Percentiles rank a stretch among this genome's conserved stretches.
Evolutionary conservation across 345 rosid species (phyloP).

Genomic region (Salix koriyanagi): DNA sequence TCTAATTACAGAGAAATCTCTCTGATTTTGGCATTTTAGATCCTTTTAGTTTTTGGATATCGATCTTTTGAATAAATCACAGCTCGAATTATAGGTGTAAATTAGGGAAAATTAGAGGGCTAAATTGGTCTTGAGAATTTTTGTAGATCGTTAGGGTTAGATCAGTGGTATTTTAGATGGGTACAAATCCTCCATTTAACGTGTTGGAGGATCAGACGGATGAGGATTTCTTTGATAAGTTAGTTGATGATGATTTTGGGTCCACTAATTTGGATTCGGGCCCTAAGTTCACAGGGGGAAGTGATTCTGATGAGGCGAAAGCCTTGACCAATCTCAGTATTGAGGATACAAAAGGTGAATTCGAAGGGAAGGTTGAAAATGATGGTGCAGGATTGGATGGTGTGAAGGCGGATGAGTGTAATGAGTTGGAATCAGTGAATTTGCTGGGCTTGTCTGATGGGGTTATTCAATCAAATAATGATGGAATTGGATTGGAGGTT

Average conservation of each 20-base stretch:
- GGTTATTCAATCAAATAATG: slow-evolving; percentile 18
- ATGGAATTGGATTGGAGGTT: slow-evolving; percentile 29
- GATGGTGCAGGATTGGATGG: slow-evolving; percentile 8
- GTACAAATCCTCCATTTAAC: slow-evolving; percentile 66
- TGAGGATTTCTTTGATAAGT: slow-evolving; percentile 91
- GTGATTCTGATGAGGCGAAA: slow-evolving; percentile 50
- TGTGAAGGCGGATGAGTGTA: background rate
- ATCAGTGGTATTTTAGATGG: slow-evolving; percentile 44
- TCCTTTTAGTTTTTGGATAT: slow-evolving; percentile 39
- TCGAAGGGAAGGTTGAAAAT: slow-evolving; percentile 18
- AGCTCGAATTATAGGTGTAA: slow-evolving; percentile 28
- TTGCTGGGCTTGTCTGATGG: slow-evolving; percentile 15
- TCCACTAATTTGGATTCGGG: slow-evolving; percentile 13
- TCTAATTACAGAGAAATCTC: slow-evolving; percentile 29
- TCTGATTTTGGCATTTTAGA: background rate
- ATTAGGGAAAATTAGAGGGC: slow-evolving; percentile 14
- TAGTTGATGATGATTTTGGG: slow-evolving; percentile 64
- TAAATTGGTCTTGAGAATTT: background rate
- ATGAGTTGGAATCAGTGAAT: slow-evolving; percentile 21
- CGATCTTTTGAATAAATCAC: slow-evolving; percentile 15
- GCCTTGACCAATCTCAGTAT: slow-evolving; percentile 62
- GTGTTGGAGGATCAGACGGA: slow-evolving; percentile 94
- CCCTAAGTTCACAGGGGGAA: slow-evolving; percentile 31
- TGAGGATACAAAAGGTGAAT: slow-evolving; percentile 31
- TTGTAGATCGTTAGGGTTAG: slow-evolving; percentile 20